Base-by-base conservation (phyloP, 148 eudicot species). In the Cornus controversa region DNA sequence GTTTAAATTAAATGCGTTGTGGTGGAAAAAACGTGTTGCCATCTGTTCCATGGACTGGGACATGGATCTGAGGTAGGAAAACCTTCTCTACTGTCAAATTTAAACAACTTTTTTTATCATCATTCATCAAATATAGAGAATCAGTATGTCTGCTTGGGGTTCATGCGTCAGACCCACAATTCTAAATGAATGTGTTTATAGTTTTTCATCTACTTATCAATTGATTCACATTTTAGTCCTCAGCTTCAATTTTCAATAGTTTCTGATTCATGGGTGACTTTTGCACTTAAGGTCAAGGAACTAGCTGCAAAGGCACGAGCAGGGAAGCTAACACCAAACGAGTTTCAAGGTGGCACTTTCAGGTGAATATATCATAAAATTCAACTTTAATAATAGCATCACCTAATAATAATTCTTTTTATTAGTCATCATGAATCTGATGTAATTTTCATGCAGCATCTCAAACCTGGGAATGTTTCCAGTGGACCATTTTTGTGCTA, bases 401-500 rank as follows among this genome's bases (percentile, higher is more conserved):
- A 50, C 34, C 71, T 40, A 28, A 5, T 63, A 62, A 7, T 77
- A 10, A 24, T 70, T 53, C 75, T n/a, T 28, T 60, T 8, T 10
- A n/a, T 26, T 4, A 67, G 65, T 58, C 24, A 23, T 57, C 53
- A 13, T 74, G 36, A 36, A 67, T 50, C 45, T 75, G 29, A 8
- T 37, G 10, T 23, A 36, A 47, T 47, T 65, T 58, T 50, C 53
- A 7, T 91, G 87, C 88, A 96, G 99, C 89, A 96, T 96, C 78
- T 91, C 99, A 72, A 96, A 96, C 84, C 85, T 96, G 77, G 99
- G 99, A 74, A 96, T 96, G 99, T 96, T 86, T 77, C 99, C 98
- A 4, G 99, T 95, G 78, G 99, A 96, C 79, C 85, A 81, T 50
- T 96, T 96, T 86, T 96, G 98, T 81, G 98, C 99, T 68, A 93